A percentile compares a stretch with the other conserved stretches of the same genome.
These are phyloP conservation scores for Penicillium sp. DNA, from an alignment of 2,329 filamentous ascomycete genomes.

Conservation along the genomic window DNA sequence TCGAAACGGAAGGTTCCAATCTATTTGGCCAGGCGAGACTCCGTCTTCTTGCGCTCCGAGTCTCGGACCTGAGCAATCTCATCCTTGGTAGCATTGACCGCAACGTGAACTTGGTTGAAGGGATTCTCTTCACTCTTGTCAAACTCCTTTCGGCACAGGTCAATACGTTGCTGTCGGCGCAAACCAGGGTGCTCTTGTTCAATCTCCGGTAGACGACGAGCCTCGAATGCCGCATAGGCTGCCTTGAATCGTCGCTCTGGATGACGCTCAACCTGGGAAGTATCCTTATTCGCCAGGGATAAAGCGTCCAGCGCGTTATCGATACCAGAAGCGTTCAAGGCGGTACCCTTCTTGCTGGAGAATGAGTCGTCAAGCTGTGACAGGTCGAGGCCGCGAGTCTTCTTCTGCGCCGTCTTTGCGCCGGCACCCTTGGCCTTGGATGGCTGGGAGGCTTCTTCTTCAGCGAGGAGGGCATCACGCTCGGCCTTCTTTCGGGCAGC, in stretches of 20 bases:
- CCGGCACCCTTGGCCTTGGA: slow-evolving; percentile 64
- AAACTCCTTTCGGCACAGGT: slow-evolving; percentile 87
- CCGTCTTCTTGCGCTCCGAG: slow-evolving; percentile 72
- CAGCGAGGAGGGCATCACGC: slow-evolving; percentile 77
- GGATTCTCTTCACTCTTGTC: slow-evolving; percentile 94
- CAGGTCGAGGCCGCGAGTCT: slow-evolving; percentile 72
- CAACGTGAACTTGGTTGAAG: slow-evolving; percentile 79
- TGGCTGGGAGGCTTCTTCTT: slow-evolving; percentile 74
- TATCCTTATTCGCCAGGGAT: slow-evolving; percentile 62
- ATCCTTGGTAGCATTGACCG: slow-evolving; percentile 77
- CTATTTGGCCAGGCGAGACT: slow-evolving; percentile 62
- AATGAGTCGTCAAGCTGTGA: slow-evolving; percentile 69
- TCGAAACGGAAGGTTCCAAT: neutral
- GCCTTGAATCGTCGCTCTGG: slow-evolving; percentile 87
- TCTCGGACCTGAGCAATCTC: slow-evolving; percentile 70
- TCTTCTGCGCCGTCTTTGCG: slow-evolving; percentile 54
- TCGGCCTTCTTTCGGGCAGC: slow-evolving; percentile 88
- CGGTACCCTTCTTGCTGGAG: slow-evolving; percentile 53
- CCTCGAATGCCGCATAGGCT: slow-evolving; percentile 81
- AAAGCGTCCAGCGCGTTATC: slow-evolving; percentile 92
- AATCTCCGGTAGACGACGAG: slow-evolving; percentile 80
- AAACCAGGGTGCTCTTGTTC: slow-evolving; percentile 79
- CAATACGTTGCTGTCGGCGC: slow-evolving; percentile 80
- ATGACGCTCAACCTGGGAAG: slow-evolving; percentile 79
- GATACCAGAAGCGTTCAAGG: slow-evolving; percentile 83